Evolutionary conservation across 176 grass and related monocot genomes (phyloP), one percentile per base, ranked within the genome.

Genomic region (Tuctoria greenei): DNA sequence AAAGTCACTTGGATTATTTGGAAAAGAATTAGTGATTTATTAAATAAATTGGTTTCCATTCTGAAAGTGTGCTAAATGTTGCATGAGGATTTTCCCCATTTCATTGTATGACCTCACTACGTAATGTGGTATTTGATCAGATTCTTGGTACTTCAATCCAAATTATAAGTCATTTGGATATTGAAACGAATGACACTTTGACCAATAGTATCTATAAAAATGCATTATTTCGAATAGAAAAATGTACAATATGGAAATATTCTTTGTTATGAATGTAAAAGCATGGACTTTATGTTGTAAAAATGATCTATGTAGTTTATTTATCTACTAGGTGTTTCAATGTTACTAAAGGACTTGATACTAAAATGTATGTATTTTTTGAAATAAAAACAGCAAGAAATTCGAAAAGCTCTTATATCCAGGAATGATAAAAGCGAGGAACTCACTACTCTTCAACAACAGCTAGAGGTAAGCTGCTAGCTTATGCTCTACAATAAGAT

Each of bases 341-440:
- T 79, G 18, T 67, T 78, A 74, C 26, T 13, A 21, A 52, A 44
- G 31, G 42, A 70, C 23, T 64, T 65, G 40, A 10, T 83, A 69
- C 3, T 81, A 10, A 77, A 60, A 76, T 24, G 54, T 69, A 45
- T 83, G 11, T 44, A 81, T 71, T 70, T 76, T 37, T 28, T 70
- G 36, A 64, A 40, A 80, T 86, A 59, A 68, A 31, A 94, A 86
- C 61, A 94, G 88, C 89, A 90, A 94, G 88, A 94, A 71, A 91
- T 94, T 46, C 83, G 89, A 80, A 90, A 92, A 63, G 85, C 81
- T 27, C 88, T 98, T 66, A 74, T 73, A 78, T 84, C 77, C 51
- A 92, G 90, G 71, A 90, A 94, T 68, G 91, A 80, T 38, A 92
- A 86, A 90, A 84, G 72, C 7, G 95, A 86, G 55, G 89, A 92